A percentile compares a stretch with the other conserved stretches of the same genome.
Conservation (phyloP, 345 rosid species). For the Salix purpurea region DNA sequence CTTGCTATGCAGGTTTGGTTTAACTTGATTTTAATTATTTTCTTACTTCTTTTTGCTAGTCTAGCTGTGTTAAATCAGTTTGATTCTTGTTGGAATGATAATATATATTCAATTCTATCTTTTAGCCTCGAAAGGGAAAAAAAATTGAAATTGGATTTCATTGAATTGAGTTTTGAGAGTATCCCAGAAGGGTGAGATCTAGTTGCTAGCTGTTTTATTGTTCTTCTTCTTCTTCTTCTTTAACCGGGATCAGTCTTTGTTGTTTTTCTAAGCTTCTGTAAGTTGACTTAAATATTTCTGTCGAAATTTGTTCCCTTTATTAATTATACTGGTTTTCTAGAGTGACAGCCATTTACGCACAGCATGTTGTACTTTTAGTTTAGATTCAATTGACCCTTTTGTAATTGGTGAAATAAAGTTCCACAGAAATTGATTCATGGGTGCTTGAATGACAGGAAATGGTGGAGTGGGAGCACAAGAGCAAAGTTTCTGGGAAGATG, state of each 20-base stretch:
- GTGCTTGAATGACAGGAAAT: slow-evolving; percentile 46
- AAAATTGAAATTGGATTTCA: neutral
- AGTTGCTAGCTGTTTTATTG: neutral
- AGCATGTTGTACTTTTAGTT: neutral
- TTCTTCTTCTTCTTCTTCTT: neutral
- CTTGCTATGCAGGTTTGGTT: slow-evolving; percentile 70
- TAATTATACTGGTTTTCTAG: neutral
- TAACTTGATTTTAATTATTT: neutral
- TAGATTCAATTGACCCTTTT: neutral
- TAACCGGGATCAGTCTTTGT: neutral
- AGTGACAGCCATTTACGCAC: neutral
- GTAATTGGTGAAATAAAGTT: neutral
- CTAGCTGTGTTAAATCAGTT: neutral
- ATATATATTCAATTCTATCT: too few species aligned
- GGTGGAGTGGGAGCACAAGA: slow-evolving; percentile 90
- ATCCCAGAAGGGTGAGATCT: neutral
- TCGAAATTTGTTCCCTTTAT: neutral
- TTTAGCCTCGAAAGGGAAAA: too few species aligned
- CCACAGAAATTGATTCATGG: neutral
- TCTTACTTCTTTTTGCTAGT: neutral
- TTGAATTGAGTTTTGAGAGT: neutral
- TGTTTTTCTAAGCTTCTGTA: neutral
- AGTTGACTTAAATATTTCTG: neutral
- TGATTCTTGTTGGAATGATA: neutral
- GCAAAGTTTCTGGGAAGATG: slow-evolving; percentile 76